A percentile compares a stretch with the other conserved stretches of the same genome.
These are phyloP conservation scores for Ceratobasidium sp. DNA, from an alignment of 1,284 basidiomycete genomes.

Conservation along the genomic window DNA sequence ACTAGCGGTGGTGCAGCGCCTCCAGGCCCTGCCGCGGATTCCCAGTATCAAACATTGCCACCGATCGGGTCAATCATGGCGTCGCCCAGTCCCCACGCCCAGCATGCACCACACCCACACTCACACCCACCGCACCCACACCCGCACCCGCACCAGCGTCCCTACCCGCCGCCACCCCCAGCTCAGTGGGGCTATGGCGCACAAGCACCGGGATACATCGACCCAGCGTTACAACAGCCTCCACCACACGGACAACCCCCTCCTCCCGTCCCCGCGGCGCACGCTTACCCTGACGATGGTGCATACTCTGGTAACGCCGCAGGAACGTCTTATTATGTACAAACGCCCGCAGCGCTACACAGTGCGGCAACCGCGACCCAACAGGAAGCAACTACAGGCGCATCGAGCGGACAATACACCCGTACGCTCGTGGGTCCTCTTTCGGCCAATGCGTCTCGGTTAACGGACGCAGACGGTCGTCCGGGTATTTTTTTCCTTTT, in stretches of 20 bases:
- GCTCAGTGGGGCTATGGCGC: too few relatives aligned
- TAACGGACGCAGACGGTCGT: constrained; percentile 81
- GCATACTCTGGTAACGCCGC: constrained; percentile 10
- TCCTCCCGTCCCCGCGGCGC: constrained; percentile 27
- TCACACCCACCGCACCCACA: constrained; percentile 16
- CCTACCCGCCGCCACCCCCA: constrained; percentile 13
- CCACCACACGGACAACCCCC: constrained; percentile 24
- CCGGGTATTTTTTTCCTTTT: constrained; percentile 88
- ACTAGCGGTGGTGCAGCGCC: constrained; percentile 21
- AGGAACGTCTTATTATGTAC: constrained; percentile 34
- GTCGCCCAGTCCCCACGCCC: constrained; percentile 35
- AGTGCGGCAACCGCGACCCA: constrained; percentile 25
- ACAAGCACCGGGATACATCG: constrained; percentile 10
- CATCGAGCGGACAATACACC: constrained; percentile 57
- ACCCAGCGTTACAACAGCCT: too few relatives aligned
- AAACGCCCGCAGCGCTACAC: constrained; percentile 37
- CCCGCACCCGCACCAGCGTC: not conserved
- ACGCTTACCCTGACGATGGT: constrained; percentile 27
- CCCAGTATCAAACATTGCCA: constrained; percentile 35
- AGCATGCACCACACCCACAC: constrained; percentile 33
- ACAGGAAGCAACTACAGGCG: constrained; percentile 6
- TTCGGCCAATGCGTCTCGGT: constrained; percentile 79
- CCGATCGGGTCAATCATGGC: constrained; percentile 37
- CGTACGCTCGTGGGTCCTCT: constrained; percentile 88
- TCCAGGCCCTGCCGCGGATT: constrained; percentile 30